Conservation (phyloP, 2,329 filamentous ascomycete genomes). For the Arthrobotrys musiformis region DNA sequence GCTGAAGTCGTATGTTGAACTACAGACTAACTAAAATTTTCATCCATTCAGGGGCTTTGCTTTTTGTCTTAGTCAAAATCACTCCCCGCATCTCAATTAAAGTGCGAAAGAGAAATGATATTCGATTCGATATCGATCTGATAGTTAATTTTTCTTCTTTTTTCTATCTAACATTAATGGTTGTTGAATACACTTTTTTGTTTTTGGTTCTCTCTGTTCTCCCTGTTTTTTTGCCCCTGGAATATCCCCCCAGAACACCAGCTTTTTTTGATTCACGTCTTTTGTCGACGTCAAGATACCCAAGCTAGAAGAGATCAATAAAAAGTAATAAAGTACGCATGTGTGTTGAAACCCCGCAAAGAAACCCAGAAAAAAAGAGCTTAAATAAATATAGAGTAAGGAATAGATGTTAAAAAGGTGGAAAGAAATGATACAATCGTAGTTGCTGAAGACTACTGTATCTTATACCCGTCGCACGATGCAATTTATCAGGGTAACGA, state of each 20-base stretch:
- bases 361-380: slow-evolving; percentile 24
- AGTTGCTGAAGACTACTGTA: not conserved
- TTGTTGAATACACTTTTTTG: slow-evolving; percentile 55
- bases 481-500: not conserved
- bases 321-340: slow-evolving; percentile 13
- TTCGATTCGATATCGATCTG: slow-evolving; percentile 16
- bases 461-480: not conserved
- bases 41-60: not conserved
- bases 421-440: not conserved
- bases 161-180: slow-evolving; percentile 2
- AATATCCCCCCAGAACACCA: slow-evolving; percentile 52
- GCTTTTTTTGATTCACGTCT: slow-evolving; percentile 10
- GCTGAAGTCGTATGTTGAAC: not conserved
- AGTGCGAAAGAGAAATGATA: not conserved
- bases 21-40: not conserved
- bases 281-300: slow-evolving; percentile 38
- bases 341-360: slow-evolving; percentile 55
- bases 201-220: slow-evolving; percentile 7
- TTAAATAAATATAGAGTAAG: slow-evolving; percentile 5
- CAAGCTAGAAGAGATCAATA: slow-evolving; percentile 34
- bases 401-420: not conserved
- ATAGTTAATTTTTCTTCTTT: not conserved
- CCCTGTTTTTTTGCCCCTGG: slow-evolving; percentile 52
- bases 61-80: not conserved
- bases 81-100: not conserved